phyloP scores from a whole-genome alignment of 1,139 yeast species.

The Torulaspora globosa region DNA sequence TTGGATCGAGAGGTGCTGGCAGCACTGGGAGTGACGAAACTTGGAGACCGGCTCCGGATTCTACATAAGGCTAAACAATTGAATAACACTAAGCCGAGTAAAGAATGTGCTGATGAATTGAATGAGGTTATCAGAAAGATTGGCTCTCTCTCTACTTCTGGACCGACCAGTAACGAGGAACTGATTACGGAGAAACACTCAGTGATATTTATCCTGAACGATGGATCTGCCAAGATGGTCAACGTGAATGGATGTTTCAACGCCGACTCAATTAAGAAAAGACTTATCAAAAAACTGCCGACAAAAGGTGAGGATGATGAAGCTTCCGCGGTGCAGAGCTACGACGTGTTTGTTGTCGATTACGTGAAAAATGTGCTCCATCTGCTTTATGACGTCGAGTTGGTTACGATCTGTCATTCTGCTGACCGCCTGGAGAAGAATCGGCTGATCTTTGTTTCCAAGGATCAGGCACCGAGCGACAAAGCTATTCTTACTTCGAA shows the following conservation, averaged over 20 bases:
- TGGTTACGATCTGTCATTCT: slow-evolving; percentile 77
- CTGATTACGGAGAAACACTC: slow-evolving; percentile 41
- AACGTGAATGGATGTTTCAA: slow-evolving; percentile 77
- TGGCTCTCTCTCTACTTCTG: slow-evolving; percentile 20
- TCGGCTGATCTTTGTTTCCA: slow-evolving; percentile 66
- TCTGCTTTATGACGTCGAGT: slow-evolving; percentile 68
- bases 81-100: slow-evolving; percentile 26
- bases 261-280: slow-evolving; percentile 72
- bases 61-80: slow-evolving; percentile 38
- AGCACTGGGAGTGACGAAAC: slow-evolving; percentile 68
- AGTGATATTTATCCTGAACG: slow-evolving; percentile 66
- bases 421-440: slow-evolving; percentile 67
- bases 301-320: slow-evolving; percentile 38
- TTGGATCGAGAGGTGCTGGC: slow-evolving; percentile 65
- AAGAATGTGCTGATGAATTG: slow-evolving; percentile 38
- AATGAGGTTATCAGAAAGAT: slow-evolving; percentile 35
- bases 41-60: slow-evolving; percentile 76
- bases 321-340: slow-evolving; percentile 41
- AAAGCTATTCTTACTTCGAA: slow-evolving; percentile 66
- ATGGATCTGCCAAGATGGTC: slow-evolving; percentile 70
- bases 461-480: slow-evolving; percentile 58
- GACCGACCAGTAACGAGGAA: slow-evolving; percentile 29
- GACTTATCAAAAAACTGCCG: slow-evolving; percentile 61
- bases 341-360: slow-evolving; percentile 49
- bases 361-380: slow-evolving; percentile 45